Base-by-base conservation (phyloP, 257 asterid species). In the Solanum dulcamara region DNA sequence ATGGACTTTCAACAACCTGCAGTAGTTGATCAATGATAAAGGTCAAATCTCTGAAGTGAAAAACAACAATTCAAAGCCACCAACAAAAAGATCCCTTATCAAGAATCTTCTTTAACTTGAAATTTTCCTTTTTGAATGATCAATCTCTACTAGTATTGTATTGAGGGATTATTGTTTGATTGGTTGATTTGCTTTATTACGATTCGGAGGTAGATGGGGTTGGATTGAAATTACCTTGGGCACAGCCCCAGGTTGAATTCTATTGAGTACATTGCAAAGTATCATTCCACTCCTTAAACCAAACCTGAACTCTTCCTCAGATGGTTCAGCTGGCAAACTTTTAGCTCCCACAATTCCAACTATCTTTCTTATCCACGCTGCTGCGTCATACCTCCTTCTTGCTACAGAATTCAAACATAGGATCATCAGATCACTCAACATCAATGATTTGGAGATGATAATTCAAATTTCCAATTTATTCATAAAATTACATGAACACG, bases 311-410 rank as follows among this genome's bases (percentile, higher is more conserved):
- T 95, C 99, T 84, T 95, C 99, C 89, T 97, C 99, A 13, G 99
- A 94, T 85, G 99, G 99, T 89, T 97, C 99, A 1, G 98, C 92
- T 0, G 99, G 99, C 85, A 97, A 92, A 91, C 93, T 96, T 89
- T 91, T 97, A 28, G 98, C 96, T 2, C 93, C 97, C 10, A 95
- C 98, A 30, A 97, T 96, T 87, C 99, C 99, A 26, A 93, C 95
- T 89, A 91, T 85, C 89, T 93, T 95, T 84, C 96, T 94, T 64
- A 97, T 87, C 98, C 98, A 97, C 7, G 92, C 88, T 3, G 98
- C 98, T 32, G 98, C 99, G 82, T 97, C 98, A 80, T 91, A 93
- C 91, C 99, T 92, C 89, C 98, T 88, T 26, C 90, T 87, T 84
- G 99, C 99, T 95, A 85, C 89, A 87, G n/a, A n/a, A 80, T 55